Percentiles rank a stretch among this genome's conserved stretches.
Evolutionary conservation across 805 yeast species (phyloP).

Genomic region (Yarrowia sp.): DNA sequence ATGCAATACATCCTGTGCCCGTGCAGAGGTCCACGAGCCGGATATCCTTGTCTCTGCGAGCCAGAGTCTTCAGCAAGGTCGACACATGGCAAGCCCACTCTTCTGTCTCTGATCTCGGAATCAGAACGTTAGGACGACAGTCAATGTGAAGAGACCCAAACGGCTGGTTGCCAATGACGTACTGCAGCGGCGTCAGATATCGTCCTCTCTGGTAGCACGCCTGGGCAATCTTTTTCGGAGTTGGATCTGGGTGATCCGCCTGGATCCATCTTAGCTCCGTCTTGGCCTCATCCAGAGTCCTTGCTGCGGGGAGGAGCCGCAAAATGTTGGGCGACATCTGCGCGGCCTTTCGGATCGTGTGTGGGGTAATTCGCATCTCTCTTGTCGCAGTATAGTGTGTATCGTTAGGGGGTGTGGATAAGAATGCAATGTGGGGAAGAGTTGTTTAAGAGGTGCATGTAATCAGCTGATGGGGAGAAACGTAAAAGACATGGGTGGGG

Average conservation of each 20-base stretch:
- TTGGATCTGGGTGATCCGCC: slow-evolving; percentile 20
- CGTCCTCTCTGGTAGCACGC: not conserved
- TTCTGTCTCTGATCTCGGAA: slow-evolving; percentile 15
- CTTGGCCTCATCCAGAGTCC: not conserved
- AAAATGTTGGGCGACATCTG: slow-evolving; percentile 3
- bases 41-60: not conserved
- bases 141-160: slow-evolving; percentile 8
- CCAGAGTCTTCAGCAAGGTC: not conserved
- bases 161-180: slow-evolving; percentile 23
- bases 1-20: slow-evolving; percentile 18
- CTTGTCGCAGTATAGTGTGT: not conserved
- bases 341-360: not conserved
- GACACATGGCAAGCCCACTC: slow-evolving; percentile 12
- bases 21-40: slow-evolving; percentile 15
- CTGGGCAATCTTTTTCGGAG: slow-evolving; percentile 3
- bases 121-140: slow-evolving; percentile 11
- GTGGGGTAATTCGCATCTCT: slow-evolving; percentile 16
- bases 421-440: slow-evolving; percentile 1
- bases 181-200: not conserved
- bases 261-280: slow-evolving; percentile 12
- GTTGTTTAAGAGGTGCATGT: slow-evolving; percentile 13
- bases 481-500: not conserved
- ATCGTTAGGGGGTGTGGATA: not conserved
- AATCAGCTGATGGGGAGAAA: not conserved
- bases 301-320: slow-evolving; percentile 1